Evolutionary conservation across 306 rosid species (phyloP), one percentile per base, ranked within the genome.

Genomic region (Trifolium subterraneum): DNA sequence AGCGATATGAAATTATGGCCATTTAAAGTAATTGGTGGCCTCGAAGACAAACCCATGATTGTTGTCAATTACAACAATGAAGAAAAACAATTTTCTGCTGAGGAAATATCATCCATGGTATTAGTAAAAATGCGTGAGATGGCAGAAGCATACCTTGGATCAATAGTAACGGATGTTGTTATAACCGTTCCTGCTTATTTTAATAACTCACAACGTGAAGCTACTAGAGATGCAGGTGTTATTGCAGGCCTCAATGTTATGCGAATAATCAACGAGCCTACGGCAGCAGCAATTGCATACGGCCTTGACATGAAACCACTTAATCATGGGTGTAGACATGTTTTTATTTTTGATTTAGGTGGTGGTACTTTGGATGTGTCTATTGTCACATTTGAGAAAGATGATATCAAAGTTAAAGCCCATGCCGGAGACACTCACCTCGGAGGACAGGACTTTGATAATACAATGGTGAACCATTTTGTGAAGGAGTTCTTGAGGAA

Each of bases 61-160:
- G 78, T 62, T 10, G 90, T 81, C 5, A 19, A 59, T 7, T 73
- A 86, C 52, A 77, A 77, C 7, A 22, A 54, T 2, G 81, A 77
- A 31, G 84, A 77, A 9, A 81, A 60, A 31, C 74, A 63, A 4
- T 74, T 88, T 31, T 1, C 76, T 0, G 85, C 88, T 1, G 92
- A 85, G 63, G 84, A 85, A 81, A 77, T 85, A 3, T 84, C 86
- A 10, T 84, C 90, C 6, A 87, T 84, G 90, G 78, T 88, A 19
- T 79, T 85, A 5, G 27, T 13, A 0, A 89, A 87, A 77, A 87
- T 89, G 91, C 83, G 86, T 12, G 91, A 89, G 82, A 85, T 79
- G 25, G 88, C 88, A 0, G 90, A 89, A 60, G 80, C 89, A 15
- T 83, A 56, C 35, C 88, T 89, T 5, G 86, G 19, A 10, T 29